A percentile compares a stretch with the other conserved stretches of the same genome.
phyloP scores from a whole-genome alignment of 768 basidiomycete genomes.

The Boletus tylopilopsis region DNA sequence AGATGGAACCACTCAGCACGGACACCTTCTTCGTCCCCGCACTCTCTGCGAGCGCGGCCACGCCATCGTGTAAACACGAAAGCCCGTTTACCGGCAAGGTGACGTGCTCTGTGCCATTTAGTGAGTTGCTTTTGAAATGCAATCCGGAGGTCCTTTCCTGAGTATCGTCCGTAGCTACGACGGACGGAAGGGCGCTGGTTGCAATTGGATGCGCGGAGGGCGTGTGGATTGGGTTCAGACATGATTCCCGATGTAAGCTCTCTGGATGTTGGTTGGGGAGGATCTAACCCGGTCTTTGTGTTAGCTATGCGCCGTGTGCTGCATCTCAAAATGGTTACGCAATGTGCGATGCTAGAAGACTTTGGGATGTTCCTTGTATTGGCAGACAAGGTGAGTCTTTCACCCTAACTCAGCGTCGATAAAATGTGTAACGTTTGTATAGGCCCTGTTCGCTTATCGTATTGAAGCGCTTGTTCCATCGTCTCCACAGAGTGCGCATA shows the following conservation, averaged over 20 bases:
- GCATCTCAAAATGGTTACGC: constrained; percentile 90
- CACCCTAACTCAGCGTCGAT: neutral
- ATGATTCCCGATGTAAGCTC: constrained; percentile 72
- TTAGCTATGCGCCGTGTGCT: constrained; percentile 89
- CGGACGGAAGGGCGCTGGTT: constrained; percentile 81
- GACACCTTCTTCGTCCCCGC: constrained; percentile 86
- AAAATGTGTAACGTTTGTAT: neutral
- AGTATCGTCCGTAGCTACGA: constrained; percentile 50
- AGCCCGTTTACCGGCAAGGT: constrained; percentile 77
- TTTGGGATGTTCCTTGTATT: constrained; percentile 96
- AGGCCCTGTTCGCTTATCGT: constrained; percentile 90
- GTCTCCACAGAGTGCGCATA: constrained; percentile 61
- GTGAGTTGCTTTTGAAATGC: constrained; percentile 35
- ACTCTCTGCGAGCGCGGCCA: constrained; percentile 40
- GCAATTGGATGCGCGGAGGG: constrained; percentile 95
- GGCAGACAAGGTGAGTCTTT: constrained; percentile 69
- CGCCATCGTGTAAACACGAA: constrained; percentile 65
- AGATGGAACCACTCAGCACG: constrained; percentile 83
- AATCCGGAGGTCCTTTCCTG: constrained; percentile 2
- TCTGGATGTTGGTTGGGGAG: neutral
- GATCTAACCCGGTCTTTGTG: constrained; percentile 6
- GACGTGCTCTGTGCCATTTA: constrained; percentile 93
- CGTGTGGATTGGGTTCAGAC: constrained; percentile 91
- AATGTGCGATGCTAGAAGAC: constrained; percentile 93
- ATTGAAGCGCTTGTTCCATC: constrained; percentile 96